These are phyloP conservation scores for Chrysoporthe austroafricana DNA, from an alignment of 2,329 filamentous ascomycete genomes.

Conservation along the genomic window DNA sequence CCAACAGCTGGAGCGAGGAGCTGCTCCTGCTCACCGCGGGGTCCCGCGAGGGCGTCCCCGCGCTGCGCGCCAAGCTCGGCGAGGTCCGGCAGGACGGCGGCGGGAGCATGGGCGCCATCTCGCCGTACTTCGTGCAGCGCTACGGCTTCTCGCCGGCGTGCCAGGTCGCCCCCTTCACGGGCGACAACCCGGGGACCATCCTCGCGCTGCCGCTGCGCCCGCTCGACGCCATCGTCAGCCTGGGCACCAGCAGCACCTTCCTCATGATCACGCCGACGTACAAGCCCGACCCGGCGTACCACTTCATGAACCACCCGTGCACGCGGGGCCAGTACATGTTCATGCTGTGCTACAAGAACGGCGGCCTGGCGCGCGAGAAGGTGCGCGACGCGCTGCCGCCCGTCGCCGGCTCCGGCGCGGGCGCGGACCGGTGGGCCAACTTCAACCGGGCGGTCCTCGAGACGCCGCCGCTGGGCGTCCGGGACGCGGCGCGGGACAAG, in stretches of 20 bases:
- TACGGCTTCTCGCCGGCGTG: conserved; percentile 80
- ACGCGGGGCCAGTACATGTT: conserved; percentile 96
- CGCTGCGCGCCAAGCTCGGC: conserved; percentile 77
- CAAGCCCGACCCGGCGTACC: conserved; percentile 85
- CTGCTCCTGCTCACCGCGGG: conserved; percentile 79
- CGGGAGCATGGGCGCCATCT: conserved; percentile 74
- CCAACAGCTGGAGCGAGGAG: conserved; percentile 72
- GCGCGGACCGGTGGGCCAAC: conserved; percentile 69
- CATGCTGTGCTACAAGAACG: conserved; percentile 99
- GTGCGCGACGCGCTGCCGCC: conserved; percentile 78
- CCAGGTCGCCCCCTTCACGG: conserved; percentile 83
- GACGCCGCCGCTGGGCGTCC: conserved; percentile 71
- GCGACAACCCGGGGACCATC: conserved; percentile 95
- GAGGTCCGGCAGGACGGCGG: conserved; percentile 80
- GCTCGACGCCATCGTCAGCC: conserved; percentile 89
- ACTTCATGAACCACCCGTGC: conserved; percentile 98
- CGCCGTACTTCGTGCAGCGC: conserved; percentile 75
- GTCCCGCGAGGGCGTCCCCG: conserved; percentile 55
- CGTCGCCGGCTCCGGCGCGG: conserved; percentile 43
- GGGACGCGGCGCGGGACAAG: conserved; percentile 49
- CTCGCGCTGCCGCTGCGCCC: conserved; percentile 85
- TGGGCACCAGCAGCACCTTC: conserved; percentile 96
- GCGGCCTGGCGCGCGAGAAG: conserved; percentile 87
- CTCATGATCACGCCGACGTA: conserved; percentile 95
- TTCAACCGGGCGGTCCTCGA: conserved; percentile 77